Percentiles rank a stretch among this genome's conserved stretches.
These are phyloP conservation scores for Stachybotrys chartarum DNA, from an alignment of 2,329 filamentous ascomycete species.

Conservation along the genomic window DNA sequence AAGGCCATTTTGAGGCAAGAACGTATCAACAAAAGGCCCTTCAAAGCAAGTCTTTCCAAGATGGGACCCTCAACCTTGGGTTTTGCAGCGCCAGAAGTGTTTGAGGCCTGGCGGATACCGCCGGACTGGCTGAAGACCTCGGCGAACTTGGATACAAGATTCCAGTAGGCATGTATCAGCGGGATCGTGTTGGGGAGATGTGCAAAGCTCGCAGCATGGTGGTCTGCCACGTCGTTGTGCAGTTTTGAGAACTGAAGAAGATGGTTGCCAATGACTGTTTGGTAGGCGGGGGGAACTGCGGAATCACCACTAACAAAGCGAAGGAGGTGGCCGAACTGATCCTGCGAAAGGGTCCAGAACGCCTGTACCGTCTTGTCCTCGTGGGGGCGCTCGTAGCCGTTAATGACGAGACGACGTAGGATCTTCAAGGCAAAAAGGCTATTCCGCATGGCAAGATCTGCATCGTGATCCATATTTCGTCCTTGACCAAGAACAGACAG, in stretches of 20 bases:
- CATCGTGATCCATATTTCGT: conserved; percentile 50
- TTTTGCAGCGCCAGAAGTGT: conserved; percentile 31
- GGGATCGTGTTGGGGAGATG: conserved; percentile 72
- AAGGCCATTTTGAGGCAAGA: conserved; percentile 82
- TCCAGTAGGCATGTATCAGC: conserved; percentile 80
- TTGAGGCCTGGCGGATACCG: conserved; percentile 41
- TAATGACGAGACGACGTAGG: conserved; percentile 68
- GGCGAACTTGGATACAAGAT: conserved; percentile 68
- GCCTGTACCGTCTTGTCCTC: conserved; percentile 67
- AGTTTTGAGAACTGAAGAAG: conserved; percentile 86
- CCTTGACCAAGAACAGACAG: conserved; percentile 49
- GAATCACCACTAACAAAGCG: conserved; percentile 51
- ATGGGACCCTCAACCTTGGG: conserved; percentile 54
- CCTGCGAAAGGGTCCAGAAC: conserved; percentile 74
- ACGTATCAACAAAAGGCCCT: conserved; percentile 74
- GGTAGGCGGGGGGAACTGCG: conserved; percentile 44
- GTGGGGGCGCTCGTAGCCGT: conserved; percentile 79
- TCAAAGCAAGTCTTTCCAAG: conserved; percentile 72
- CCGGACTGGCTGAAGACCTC: conserved; percentile 61
- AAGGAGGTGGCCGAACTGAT: conserved; percentile 72
- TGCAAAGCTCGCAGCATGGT: conserved; percentile 76
- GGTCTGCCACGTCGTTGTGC: conserved; percentile 76
- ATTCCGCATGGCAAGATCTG: conserved; percentile 61
- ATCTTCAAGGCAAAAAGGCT: conserved; percentile 75
- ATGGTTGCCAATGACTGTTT: conserved; percentile 71